A percentile compares a stretch with the other conserved stretches of the same genome.
phyloP scores from a whole-genome alignment of 2,329 filamentous ascomycete genomes.

The Cladophialophora exuberans region DNA sequence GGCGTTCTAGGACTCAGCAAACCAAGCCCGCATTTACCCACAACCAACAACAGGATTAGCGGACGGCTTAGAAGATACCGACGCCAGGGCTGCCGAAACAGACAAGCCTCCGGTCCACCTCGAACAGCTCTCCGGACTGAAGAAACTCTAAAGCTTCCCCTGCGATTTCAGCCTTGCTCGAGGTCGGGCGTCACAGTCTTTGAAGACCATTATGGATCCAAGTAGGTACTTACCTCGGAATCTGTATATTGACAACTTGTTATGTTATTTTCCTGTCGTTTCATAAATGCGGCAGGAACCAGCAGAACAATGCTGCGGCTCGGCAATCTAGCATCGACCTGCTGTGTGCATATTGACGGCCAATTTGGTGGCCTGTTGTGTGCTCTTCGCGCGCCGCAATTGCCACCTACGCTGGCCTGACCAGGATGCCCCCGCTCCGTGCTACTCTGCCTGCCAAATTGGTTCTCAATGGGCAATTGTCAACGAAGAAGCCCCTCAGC shows the following conservation, averaged over 20 bases:
- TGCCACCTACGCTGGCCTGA: constrained; percentile 27
- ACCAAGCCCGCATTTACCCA: constrained; percentile 6
- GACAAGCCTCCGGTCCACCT: constrained; percentile 11
- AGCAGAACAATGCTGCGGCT: constrained; percentile 11
- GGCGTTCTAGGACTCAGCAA: constrained; percentile 8
- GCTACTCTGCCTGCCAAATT: constrained; percentile 28
- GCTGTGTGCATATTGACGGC: constrained; percentile 22
- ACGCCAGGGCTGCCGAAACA: constrained; percentile 10
- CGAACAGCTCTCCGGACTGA: constrained; percentile 9
- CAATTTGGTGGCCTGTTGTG: constrained; percentile 16
- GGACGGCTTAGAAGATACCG: constrained; percentile 13
- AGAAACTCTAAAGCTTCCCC: constrained; percentile 24
- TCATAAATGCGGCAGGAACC: neutral
- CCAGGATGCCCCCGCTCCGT: constrained; percentile 32
- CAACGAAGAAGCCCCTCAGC: constrained; percentile 21
- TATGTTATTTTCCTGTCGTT: constrained; percentile 1
- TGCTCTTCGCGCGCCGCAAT: constrained; percentile 17
- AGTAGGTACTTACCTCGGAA: constrained; percentile 21
- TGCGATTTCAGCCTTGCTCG: constrained; percentile 27
- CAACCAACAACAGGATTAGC: constrained; percentile 16
- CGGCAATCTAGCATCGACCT: constrained; percentile 29
- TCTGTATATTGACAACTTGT: constrained; percentile 11
- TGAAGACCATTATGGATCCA: constrained; percentile 25
- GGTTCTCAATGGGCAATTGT: constrained; percentile 27
- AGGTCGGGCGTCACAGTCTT: constrained; percentile 1